These are phyloP conservation scores for Fusarium phyllophilum DNA, from an alignment of 2,329 filamentous ascomycete genomes.

Conservation along the genomic window DNA sequence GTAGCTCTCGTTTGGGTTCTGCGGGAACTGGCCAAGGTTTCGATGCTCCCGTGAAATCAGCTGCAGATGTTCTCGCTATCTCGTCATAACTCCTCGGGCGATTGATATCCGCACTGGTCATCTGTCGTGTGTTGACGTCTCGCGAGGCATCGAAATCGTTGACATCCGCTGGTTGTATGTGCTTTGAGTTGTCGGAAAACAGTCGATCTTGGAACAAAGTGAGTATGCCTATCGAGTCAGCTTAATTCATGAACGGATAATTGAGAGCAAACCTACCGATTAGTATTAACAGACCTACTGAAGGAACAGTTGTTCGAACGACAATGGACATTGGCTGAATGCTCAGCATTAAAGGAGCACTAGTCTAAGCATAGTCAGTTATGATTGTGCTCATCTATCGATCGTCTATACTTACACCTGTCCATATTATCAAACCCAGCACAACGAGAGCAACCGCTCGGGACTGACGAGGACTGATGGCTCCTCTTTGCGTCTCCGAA, in stretches of 20 bases:
- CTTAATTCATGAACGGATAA: background rate
- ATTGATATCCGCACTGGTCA: slow-evolving; percentile 55
- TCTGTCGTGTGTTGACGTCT: slow-evolving; percentile 26
- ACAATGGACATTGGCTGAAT: slow-evolving; percentile 54
- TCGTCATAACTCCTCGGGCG: slow-evolving; percentile 61
- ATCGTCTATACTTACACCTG: slow-evolving; percentile 56
- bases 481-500: slow-evolving; percentile 46
- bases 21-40: slow-evolving; percentile 3
- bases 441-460: slow-evolving; percentile 57
- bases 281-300: slow-evolving; percentile 59
- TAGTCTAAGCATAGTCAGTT: slow-evolving; percentile 52
- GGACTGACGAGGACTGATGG: slow-evolving; percentile 44
- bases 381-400: background rate
- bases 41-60: slow-evolving; percentile 35
- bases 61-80: slow-evolving; percentile 55
- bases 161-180: background rate
- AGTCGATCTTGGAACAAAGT: slow-evolving; percentile 48
- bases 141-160: slow-evolving; percentile 22
- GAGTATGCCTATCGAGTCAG: slow-evolving; percentile 45
- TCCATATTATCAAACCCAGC: slow-evolving; percentile 62
- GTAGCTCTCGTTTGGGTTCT: slow-evolving; percentile 45
- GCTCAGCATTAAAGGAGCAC: slow-evolving; percentile 62
- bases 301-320: slow-evolving; percentile 61
- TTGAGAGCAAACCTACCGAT: slow-evolving; percentile 52
- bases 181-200: slow-evolving; percentile 2